A percentile compares a stretch with the other conserved stretches of the same genome.
phyloP scores from a whole-genome alignment of 129 eudicot genomes.

The Heracleum sosnowskyi region DNA sequence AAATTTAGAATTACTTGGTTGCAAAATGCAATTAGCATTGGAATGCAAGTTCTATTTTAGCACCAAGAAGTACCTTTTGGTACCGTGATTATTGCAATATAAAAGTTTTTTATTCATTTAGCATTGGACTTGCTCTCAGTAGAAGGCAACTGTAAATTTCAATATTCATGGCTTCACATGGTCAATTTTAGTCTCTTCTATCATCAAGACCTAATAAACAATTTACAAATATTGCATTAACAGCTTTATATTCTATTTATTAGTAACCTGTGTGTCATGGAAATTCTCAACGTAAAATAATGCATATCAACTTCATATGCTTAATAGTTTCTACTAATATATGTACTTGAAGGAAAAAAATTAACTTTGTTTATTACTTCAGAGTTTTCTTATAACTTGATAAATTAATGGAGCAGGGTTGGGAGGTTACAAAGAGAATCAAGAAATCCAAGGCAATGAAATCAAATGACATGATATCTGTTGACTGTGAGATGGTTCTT shows the following conservation, averaged over 20 bases:
- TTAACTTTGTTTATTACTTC: background rate
- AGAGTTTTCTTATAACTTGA: background rate
- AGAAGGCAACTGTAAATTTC: background rate
- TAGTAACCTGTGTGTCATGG: background rate
- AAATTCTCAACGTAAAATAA: background rate
- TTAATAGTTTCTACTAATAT: background rate
- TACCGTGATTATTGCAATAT: too few relatives aligned
- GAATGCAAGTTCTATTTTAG: too few relatives aligned
- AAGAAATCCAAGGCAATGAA: constrained; percentile 41
- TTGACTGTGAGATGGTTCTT: constrained; percentile 98
- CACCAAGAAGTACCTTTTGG: too few relatives aligned
- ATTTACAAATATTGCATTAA: background rate
- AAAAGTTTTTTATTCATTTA: too few relatives aligned
- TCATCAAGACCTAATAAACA: background rate
- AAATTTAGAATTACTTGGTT: too few relatives aligned
- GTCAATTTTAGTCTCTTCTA: background rate
- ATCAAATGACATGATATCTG: constrained; percentile 54
- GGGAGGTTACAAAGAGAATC: constrained; percentile 60
- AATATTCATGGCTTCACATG: background rate
- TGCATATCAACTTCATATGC: background rate
- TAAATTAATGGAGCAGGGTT: constrained; percentile 47
- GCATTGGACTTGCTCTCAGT: background rate
- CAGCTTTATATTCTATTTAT: background rate
- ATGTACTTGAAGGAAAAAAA: background rate
- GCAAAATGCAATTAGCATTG: too few relatives aligned